phyloP scores from a whole-genome alignment of 805 yeast genomes.

The Zygosaccharomyces bisporus region DNA sequence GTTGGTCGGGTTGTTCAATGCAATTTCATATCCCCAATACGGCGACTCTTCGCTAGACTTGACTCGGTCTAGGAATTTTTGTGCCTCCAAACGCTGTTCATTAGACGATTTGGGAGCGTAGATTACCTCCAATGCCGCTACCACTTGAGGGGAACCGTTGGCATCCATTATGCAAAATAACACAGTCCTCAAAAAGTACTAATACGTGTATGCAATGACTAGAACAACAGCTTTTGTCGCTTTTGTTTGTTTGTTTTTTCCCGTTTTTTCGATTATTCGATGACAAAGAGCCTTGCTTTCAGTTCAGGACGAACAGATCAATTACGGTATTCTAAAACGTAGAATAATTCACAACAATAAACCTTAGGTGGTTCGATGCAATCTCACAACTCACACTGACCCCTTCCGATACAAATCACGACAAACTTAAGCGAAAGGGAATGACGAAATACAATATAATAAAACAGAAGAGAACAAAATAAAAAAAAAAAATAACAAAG shows the following conservation, averaged over 20 bases:
- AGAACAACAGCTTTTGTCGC: neutral
- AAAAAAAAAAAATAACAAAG: conserved; percentile 2
- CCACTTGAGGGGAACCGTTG: conserved; percentile 67
- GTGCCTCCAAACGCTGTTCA: conserved; percentile 52
- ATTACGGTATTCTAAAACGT: neutral
- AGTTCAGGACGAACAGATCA: neutral
- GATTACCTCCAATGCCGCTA: conserved; percentile 70
- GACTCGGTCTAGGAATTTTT: conserved; percentile 66
- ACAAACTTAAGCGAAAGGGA: neutral
- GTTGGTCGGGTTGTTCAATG: conserved; percentile 56
- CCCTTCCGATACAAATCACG: neutral
- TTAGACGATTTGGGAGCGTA: conserved; percentile 65
- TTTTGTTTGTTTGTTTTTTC: neutral
- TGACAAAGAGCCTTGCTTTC: conserved; percentile 1
- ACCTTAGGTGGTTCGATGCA: neutral
- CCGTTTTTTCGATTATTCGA: neutral
- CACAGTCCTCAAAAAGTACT: neutral
- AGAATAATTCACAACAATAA: neutral
- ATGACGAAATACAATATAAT: neutral
- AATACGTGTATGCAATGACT: neutral
- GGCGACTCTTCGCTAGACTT: conserved; percentile 82
- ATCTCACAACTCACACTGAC: neutral
- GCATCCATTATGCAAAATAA: conserved; percentile 65
- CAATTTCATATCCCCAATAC: conserved; percentile 85
- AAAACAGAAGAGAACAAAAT: conserved; percentile 1